Evolutionary conservation across 352 stramenopile species (phyloP).

Genomic region (Phytophthora multivora): DNA sequence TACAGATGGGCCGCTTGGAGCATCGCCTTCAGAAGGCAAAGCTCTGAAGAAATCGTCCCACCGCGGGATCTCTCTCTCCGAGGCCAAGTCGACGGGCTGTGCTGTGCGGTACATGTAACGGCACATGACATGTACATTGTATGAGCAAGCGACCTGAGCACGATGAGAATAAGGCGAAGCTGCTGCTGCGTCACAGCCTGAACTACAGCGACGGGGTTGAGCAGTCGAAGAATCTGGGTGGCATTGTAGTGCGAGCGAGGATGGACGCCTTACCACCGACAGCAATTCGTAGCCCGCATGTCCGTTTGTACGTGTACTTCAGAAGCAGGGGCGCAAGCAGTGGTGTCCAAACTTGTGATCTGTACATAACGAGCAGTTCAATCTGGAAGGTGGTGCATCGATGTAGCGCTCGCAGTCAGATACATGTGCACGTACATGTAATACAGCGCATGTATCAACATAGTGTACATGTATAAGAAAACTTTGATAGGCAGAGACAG

Average conservation of each 20-base stretch:
- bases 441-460: no score
- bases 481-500: background rate
- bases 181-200: conserved; percentile 5
- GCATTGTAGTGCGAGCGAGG: conserved; percentile 2
- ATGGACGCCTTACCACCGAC: conserved; percentile 13
- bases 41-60: conserved; percentile 34
- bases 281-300: no score
- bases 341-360: background rate
- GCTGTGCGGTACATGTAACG: no score
- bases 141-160: conserved; percentile 13
- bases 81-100: no score
- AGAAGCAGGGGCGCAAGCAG: no score
- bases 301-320: no score
- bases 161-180: background rate
- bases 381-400: background rate
- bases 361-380: conserved; percentile 1
- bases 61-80: conserved; percentile 2
- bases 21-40: conserved; percentile 39
- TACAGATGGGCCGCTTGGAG: conserved; percentile 16
- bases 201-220: background rate
- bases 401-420: no score
- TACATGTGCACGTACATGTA: no score
- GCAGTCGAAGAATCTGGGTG: conserved; percentile 17
- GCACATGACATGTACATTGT: no score
- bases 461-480: background rate